phyloP scores from a whole-genome alignment of 2,329 filamentous ascomycete genomes.

The Pestalotiopsis sp. region DNA sequence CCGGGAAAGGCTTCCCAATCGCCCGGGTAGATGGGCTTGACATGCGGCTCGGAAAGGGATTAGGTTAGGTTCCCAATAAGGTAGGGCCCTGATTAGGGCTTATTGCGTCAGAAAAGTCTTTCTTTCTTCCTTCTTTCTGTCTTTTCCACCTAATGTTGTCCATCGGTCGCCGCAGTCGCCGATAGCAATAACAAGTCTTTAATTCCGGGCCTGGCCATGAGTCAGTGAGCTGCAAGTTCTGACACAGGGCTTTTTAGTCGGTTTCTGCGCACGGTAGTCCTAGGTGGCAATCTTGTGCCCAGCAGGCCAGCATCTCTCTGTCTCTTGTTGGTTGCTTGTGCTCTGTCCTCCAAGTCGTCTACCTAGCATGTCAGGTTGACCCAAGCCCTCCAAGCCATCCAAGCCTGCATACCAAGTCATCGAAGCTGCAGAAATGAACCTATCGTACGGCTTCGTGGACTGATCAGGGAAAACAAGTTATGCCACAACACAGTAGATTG shows the following conservation, averaged over 20 bases:
- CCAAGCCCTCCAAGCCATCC: neutral
- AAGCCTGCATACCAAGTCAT: neutral
- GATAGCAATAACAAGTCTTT: neutral
- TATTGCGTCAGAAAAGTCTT: neutral
- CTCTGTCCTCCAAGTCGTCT: neutral
- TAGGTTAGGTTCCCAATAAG: neutral
- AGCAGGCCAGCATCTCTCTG: neutral
- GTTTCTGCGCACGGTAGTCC: neutral
- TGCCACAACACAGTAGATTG: neutral
- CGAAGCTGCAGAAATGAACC: neutral
- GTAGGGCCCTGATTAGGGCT: neutral
- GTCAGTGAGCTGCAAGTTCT: neutral
- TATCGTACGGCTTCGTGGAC: neutral
- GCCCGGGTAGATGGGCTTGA: neutral
- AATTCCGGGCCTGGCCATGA: neutral
- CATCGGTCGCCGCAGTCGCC: neutral
- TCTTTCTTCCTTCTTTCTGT: neutral
- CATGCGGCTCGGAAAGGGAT: neutral
- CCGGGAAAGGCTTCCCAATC: neutral
- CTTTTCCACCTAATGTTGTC: neutral
- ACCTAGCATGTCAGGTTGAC: neutral
- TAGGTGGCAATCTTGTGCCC: neutral
- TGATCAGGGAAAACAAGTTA: neutral
- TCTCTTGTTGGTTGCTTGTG: neutral
- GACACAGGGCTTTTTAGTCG: neutral